Evolutionary conservation across 768 basidiomycete genomes (phyloP).

Genomic region (Boletus huronensis): DNA sequence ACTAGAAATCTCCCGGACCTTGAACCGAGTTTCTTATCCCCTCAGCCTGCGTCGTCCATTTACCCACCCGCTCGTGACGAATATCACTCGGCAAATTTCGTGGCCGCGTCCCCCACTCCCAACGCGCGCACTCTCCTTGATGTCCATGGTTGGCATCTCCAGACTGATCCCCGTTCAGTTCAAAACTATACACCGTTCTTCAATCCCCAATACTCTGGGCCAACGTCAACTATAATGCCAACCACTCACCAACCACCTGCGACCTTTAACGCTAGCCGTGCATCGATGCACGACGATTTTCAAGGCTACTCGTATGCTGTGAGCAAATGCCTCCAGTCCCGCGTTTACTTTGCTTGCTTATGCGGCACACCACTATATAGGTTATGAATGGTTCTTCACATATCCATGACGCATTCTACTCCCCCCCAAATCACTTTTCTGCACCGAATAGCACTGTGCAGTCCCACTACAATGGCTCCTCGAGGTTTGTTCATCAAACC

Average conservation of each 20-base stretch:
- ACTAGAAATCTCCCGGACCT: neutral
- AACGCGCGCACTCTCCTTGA: neutral
- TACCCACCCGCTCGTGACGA: too few species aligned
- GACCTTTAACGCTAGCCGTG: fast-evolving
- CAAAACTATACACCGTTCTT: neutral
- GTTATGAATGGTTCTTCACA: neutral
- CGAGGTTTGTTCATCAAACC: neutral
- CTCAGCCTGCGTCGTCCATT: neutral
- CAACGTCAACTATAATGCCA: neutral
- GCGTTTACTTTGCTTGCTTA: neutral
- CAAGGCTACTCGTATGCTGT: neutral
- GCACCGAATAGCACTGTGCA: too few species aligned
- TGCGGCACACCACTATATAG: neutral
- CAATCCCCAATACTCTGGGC: neutral
- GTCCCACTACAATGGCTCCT: neutral
- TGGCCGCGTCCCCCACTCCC: too few species aligned
- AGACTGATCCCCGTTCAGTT: neutral
- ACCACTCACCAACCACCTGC: too few species aligned
- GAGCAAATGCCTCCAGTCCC: neutral
- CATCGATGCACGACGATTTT: too few species aligned
- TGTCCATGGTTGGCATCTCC: neutral
- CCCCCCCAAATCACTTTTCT: neutral
- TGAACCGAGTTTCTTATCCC: too few species aligned
- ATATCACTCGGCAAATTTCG: too few species aligned
- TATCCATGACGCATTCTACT: neutral